Conservation (phyloP, 192 early-diverging fungal genomes). For the Fimicolochytrium jonesii region DNA sequence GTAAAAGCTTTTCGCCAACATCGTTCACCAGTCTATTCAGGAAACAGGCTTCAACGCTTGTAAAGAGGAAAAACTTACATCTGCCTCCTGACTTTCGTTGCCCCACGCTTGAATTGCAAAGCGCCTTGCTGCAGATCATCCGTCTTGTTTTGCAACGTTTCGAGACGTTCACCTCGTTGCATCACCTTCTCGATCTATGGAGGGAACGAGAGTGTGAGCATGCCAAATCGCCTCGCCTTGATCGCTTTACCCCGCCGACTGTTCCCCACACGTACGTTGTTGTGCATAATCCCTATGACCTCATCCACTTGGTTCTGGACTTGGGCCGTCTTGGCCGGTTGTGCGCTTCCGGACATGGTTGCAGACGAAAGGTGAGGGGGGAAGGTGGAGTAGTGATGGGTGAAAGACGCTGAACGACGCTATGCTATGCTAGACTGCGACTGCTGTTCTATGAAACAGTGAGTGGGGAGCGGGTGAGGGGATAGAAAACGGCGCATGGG, state of each 20-base stretch:
- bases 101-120: conserved; percentile 71
- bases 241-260: too few relatives aligned
- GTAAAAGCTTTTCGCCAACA: background rate
- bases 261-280: too few relatives aligned
- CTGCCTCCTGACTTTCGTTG: conserved; percentile 70
- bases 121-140: conserved; percentile 67
- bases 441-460: too few relatives aligned
- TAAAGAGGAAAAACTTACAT: conserved; percentile 59
- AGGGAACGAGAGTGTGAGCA: too few relatives aligned
- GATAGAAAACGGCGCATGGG: too few relatives aligned
- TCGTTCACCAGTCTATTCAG: background rate
- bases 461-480: too few relatives aligned
- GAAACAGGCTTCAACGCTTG: background rate
- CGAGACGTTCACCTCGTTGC: conserved; percentile 79
- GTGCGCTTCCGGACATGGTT: too few relatives aligned
- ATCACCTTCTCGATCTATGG: conserved; percentile 82
- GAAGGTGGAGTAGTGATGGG: too few relatives aligned
- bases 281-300: conserved; percentile 86
- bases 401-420: too few relatives aligned
- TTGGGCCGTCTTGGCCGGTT: conserved; percentile 20
- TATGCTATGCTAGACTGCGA: too few relatives aligned
- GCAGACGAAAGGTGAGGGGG: too few relatives aligned
- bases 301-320: conserved; percentile 71
- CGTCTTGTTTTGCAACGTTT: conserved; percentile 76
- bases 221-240: too few relatives aligned